A percentile compares a stretch with the other conserved stretches of the same genome.
Evolutionary conservation across 805 yeast species (phyloP).

Genomic region (Candida stauntonica): DNA sequence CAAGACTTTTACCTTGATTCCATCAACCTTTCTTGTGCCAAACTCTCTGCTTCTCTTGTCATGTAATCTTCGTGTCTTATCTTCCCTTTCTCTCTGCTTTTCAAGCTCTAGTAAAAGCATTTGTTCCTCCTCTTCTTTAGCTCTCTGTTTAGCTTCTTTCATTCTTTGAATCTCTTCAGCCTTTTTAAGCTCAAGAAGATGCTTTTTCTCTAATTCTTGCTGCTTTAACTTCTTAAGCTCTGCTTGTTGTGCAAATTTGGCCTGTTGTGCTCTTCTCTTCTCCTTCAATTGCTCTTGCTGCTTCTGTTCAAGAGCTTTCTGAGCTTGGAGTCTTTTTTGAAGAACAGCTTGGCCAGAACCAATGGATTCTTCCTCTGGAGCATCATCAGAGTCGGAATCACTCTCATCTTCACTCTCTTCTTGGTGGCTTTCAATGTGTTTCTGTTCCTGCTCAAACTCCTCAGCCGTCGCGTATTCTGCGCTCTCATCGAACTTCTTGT

Average conservation of each 20-base stretch:
- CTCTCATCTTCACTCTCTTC: neutral
- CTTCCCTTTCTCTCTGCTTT: conserved; percentile 15
- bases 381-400: conserved; percentile 34
- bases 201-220: conserved; percentile 18
- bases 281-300: conserved; percentile 24
- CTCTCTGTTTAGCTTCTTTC: conserved; percentile 13
- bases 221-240: conserved; percentile 21
- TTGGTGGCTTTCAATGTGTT: neutral
- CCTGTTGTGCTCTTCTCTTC: conserved; percentile 27
- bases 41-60: conserved; percentile 7
- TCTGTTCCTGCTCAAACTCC: neutral
- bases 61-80: conserved; percentile 16
- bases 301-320: conserved; percentile 26
- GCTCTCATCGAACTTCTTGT: neutral
- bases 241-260: conserved; percentile 22
- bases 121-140: conserved; percentile 19
- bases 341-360: conserved; percentile 20
- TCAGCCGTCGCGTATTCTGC: neutral
- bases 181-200: conserved; percentile 18
- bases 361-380: conserved; percentile 47
- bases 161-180: conserved; percentile 16
- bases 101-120: conserved; percentile 13
- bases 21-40: conserved; percentile 22
- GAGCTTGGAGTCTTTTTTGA: conserved; percentile 16
- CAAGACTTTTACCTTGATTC: conserved; percentile 21